Percentiles rank a stretch among this genome's conserved stretches.
Conservation (phyloP, 2,329 filamentous ascomycete genomes). For the Colletotrichum sidae region DNA sequence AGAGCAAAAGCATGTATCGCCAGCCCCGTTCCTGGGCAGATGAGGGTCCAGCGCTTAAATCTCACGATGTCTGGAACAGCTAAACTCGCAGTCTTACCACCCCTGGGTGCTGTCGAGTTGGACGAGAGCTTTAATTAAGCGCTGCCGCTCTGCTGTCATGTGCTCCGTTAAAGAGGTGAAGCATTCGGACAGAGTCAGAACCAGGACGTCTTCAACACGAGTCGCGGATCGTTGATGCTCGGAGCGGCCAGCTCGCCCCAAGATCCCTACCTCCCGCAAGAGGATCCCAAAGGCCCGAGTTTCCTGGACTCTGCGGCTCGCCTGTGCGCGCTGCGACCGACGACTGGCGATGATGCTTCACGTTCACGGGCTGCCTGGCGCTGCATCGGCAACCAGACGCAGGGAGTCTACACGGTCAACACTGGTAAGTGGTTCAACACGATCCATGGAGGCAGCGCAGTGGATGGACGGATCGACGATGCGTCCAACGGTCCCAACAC, state of each 20-base stretch:
- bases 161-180: too few relatives aligned
- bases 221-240: conserved; percentile 6
- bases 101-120: conserved; percentile 1
- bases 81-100: not conserved
- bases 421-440: conserved; percentile 57
- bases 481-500: conserved; percentile 50
- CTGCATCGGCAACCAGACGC: conserved; percentile 57
- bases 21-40: not conserved
- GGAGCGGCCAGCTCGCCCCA: conserved; percentile 44
- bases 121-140: not conserved
- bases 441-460: conserved; percentile 40
- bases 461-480: conserved; percentile 48
- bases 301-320: conserved; percentile 55
- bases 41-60: conserved; percentile 19
- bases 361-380: conserved; percentile 49
- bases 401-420: conserved; percentile 49
- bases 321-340: conserved; percentile 49
- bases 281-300: conserved; percentile 45
- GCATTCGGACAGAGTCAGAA: too few relatives aligned
- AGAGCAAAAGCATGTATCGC: conserved; percentile 11
- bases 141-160: too few relatives aligned
- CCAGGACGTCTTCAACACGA: conserved; percentile 5
- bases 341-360: conserved; percentile 35
- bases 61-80: conserved; percentile 12
- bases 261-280: conserved; percentile 52